Conservation (phyloP, 441 rosid species). For the Adansonia gregorii region DNA sequence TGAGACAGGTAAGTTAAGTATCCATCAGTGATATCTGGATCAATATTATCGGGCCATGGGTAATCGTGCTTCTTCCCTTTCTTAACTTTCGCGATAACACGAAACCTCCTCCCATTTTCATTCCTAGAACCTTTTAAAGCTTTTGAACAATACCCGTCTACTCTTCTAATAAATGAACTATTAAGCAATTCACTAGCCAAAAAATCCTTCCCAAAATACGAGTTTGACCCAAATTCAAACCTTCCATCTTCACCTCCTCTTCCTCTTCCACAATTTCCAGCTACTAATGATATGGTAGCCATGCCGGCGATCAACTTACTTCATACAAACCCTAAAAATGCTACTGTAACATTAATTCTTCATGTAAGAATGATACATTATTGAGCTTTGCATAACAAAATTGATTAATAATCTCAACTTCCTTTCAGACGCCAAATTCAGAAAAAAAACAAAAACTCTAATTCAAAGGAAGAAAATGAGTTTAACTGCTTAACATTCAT, state of each 20-base stretch:
- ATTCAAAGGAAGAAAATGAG: neutral
- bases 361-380: constrained; percentile 8
- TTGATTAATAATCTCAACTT: neutral
- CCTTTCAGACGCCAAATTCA: neutral
- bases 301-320: constrained; percentile 28
- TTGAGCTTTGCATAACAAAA: constrained; percentile 7
- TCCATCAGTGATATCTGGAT: constrained; percentile 44
- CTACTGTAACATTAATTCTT: neutral
- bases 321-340: constrained; percentile 10
- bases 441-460: neutral
- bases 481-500: neutral
- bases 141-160: constrained; percentile 23
- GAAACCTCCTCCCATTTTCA: constrained; percentile 25
- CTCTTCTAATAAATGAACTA: constrained; percentile 27
- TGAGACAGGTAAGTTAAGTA: constrained; percentile 68
- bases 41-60: constrained; percentile 39
- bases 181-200: constrained; percentile 28
- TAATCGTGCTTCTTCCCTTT: constrained; percentile 41
- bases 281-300: constrained; percentile 35
- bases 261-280: constrained; percentile 38
- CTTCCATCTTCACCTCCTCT: constrained; percentile 25
- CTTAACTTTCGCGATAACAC: constrained; percentile 29
- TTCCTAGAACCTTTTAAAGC: constrained; percentile 22
- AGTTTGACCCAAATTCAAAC: constrained; percentile 30
- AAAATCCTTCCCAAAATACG: constrained; percentile 30